Percentiles rank a stretch among this genome's conserved stretches.
Evolutionary conservation across 306 rosid species (phyloP).

Genomic region (Oxytropis ochrocephala): DNA sequence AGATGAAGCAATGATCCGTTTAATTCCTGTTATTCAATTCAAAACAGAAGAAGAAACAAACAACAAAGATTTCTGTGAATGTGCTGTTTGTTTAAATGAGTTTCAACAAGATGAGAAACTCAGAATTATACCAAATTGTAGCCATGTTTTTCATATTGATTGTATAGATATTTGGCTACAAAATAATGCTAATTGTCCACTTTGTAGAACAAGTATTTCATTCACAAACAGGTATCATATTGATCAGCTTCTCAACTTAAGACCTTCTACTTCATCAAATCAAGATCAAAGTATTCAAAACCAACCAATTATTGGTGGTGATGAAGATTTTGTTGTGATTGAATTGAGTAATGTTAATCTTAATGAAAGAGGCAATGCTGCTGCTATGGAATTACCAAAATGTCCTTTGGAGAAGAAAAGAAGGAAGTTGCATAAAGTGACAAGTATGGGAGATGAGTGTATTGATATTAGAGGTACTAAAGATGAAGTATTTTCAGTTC

Average conservation of each 20-base stretch:
- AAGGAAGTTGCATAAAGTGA: slow-evolving; percentile 49
- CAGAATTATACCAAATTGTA: slow-evolving; percentile 74
- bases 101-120: slow-evolving; percentile 71
- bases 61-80: slow-evolving; percentile 35
- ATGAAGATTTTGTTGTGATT: slow-evolving; percentile 71
- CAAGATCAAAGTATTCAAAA: slow-evolving; percentile 25
- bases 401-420: slow-evolving; percentile 32
- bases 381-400: slow-evolving; percentile 28
- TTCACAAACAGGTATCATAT: slow-evolving; percentile 29
- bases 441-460: slow-evolving; percentile 90
- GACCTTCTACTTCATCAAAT: slow-evolving; percentile 7
- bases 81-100: slow-evolving; percentile 88
- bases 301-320: slow-evolving; percentile 26
- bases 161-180: slow-evolving; percentile 97
- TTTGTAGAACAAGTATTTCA: slow-evolving; percentile 78
- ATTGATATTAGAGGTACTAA: slow-evolving; percentile 67
- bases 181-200: slow-evolving; percentile 89
- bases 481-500: slow-evolving; percentile 65
- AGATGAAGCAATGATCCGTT: slow-evolving; percentile 69
- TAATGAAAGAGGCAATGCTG: slow-evolving; percentile 23
- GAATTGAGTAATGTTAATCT: slow-evolving; percentile 45
- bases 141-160: slow-evolving; percentile 82
- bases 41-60: slow-evolving; percentile 23
- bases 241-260: slow-evolving; percentile 39
- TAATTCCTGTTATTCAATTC: slow-evolving; percentile 71